Evolutionary conservation across 2,329 filamentous ascomycete species (phyloP).

Genomic region (Volutella citrinella): DNA sequence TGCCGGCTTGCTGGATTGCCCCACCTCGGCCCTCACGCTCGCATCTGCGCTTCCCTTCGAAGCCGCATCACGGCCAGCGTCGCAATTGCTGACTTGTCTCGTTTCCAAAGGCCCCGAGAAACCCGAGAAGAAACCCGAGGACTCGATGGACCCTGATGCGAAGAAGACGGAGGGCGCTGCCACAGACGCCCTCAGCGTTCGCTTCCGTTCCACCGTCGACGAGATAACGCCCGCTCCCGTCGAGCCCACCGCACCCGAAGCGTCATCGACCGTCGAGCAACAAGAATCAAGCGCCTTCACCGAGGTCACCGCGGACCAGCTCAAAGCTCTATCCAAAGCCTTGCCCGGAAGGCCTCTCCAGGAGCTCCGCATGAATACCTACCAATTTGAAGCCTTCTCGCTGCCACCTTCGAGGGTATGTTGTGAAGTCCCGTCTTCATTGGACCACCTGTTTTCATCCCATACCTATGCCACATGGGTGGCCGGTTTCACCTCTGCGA

Average conservation of each 20-base stretch:
- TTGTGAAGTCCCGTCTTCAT: slow-evolving; percentile 23
- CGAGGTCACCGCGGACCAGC: slow-evolving; percentile 56
- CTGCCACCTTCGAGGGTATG: slow-evolving; percentile 79
- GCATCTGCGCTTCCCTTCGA: slow-evolving; percentile 9
- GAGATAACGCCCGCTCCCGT: slow-evolving; percentile 55
- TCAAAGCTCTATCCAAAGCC: slow-evolving; percentile 68
- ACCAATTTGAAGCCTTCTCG: slow-evolving; percentile 87
- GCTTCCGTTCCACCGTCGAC: slow-evolving; percentile 68
- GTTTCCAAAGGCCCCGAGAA: slow-evolving; percentile 12
- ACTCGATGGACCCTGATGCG: slow-evolving; percentile 8
- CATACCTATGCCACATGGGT: too few species aligned
- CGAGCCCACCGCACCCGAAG: slow-evolving; percentile 35
- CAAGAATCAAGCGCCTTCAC: slow-evolving; percentile 30
- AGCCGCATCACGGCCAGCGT: slow-evolving; percentile 7
- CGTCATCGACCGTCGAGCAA: slow-evolving; percentile 19
- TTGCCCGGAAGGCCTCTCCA: slow-evolving; percentile 75
- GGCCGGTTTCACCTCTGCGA: too few species aligned
- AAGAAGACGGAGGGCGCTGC: slow-evolving; percentile 9
- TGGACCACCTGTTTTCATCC: slow-evolving; percentile 6
- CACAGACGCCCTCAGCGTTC: slow-evolving; percentile 51
- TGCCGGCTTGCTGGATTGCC: slow-evolving; percentile 22
- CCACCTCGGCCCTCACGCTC: slow-evolving; percentile 20
- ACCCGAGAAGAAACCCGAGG: slow-evolving; percentile 8
- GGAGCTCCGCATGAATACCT: slow-evolving; percentile 78
- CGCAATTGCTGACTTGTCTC: slow-evolving; percentile 19